Evolutionary conservation across 495 filamentous ascomycete species (phyloP).

Genomic region (Penicillium bovifimosum): DNA sequence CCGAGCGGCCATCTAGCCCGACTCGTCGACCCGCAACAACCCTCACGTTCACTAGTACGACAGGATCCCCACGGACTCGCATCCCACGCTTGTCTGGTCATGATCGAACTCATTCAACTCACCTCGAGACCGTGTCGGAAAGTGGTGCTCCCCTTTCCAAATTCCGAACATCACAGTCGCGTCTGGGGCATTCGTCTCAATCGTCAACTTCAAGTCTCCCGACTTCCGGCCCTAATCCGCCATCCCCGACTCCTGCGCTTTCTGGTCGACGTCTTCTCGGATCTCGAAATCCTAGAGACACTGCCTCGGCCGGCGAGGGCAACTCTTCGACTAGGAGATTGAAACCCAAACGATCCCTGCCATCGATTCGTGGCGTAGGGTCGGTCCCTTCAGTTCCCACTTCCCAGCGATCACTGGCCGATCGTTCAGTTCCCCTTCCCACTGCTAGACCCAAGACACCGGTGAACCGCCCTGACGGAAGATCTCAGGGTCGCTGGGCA

Average conservation of each 20-base stretch:
- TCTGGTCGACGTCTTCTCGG: constrained; percentile 55
- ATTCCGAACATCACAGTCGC: constrained; percentile 56
- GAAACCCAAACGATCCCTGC: constrained; percentile 81
- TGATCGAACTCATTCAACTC: constrained; percentile 61
- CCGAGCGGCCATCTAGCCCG: constrained; percentile 58
- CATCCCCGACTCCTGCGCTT: constrained; percentile 48
- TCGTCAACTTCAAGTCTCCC: constrained; percentile 62
- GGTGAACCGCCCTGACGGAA: constrained; percentile 58
- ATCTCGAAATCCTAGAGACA: constrained; percentile 50
- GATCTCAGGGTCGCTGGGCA: constrained; percentile 50
- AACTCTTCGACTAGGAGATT: constrained; percentile 71
- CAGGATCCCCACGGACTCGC: constrained; percentile 45
- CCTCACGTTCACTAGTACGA: constrained; percentile 77
- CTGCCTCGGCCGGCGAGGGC: constrained; percentile 46
- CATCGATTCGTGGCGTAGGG: constrained; percentile 58
- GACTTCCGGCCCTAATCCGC: constrained; percentile 45
- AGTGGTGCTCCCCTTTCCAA: constrained; percentile 66
- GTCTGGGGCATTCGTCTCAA: constrained; percentile 60
- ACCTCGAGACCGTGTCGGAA: constrained; percentile 87
- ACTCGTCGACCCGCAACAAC: constrained; percentile 72
- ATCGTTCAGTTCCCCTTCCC: constrained; percentile 38
- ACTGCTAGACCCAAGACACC: constrained; percentile 64
- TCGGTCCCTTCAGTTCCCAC: constrained; percentile 31
- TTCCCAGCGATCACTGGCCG: constrained; percentile 36
- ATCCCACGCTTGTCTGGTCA: constrained; percentile 61